phyloP scores from a whole-genome alignment of 2,329 filamentous ascomycete species.

The Venturiaceae sp. region DNA sequence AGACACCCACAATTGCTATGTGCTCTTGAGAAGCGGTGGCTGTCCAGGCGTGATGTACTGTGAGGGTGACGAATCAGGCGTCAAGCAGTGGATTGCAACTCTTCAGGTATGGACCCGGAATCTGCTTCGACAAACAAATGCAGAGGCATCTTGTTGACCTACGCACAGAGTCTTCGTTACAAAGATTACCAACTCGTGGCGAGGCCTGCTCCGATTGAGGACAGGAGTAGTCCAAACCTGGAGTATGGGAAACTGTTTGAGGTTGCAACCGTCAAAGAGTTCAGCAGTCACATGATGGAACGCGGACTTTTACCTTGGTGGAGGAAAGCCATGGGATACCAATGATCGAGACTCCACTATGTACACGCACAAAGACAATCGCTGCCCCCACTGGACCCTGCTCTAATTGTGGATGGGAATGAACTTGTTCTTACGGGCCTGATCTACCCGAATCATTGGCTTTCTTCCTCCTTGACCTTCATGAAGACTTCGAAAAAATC shows the following conservation, averaged over 20 bases:
- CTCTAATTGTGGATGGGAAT: too few species aligned
- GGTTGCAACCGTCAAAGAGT: slow-evolving; percentile 54
- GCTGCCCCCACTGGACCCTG: too few species aligned
- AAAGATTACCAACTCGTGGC: slow-evolving; percentile 61
- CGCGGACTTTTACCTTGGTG: slow-evolving; percentile 55
- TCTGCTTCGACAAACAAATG: too few species aligned
- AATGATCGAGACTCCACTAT: neutral
- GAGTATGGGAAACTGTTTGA: slow-evolving; percentile 42
- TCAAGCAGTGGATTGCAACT: slow-evolving; percentile 53
- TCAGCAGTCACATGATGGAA: slow-evolving; percentile 51
- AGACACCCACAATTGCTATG: slow-evolving; percentile 48
- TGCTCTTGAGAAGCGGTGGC: slow-evolving; percentile 57
- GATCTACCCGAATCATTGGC: neutral
- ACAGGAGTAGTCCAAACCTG: slow-evolving; percentile 2
- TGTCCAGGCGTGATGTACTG: slow-evolving; percentile 73
- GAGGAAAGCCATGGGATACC: slow-evolving; percentile 48
- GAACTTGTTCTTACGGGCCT: too few species aligned
- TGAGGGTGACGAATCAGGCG: slow-evolving; percentile 47
- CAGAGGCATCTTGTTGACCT: too few species aligned
- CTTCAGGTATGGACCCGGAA: slow-evolving; percentile 46
- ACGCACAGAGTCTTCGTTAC: slow-evolving; percentile 30
- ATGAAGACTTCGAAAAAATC: slow-evolving; percentile 7
- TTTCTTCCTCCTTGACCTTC: slow-evolving; percentile 7
- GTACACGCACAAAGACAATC: too few species aligned
- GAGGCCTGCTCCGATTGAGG: slow-evolving; percentile 35